Conservation (phyloP, 768 basidiomycete species). For the Peribolospora baueri region DNA sequence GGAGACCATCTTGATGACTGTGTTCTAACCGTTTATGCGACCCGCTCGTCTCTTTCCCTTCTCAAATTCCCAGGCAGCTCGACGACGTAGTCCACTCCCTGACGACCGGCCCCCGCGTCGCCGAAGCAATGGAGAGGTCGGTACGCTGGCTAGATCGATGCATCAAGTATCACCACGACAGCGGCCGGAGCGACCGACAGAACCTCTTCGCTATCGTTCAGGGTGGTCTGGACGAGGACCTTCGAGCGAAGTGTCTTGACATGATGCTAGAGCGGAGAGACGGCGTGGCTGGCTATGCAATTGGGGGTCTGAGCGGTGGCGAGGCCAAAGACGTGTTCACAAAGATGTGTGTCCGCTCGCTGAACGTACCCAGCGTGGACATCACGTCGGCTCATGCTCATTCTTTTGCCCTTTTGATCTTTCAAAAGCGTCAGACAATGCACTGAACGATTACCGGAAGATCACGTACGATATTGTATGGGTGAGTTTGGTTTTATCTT, state of each 20-base stretch:
- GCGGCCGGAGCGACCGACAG: slow-evolving; percentile 39
- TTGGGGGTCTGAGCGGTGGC: slow-evolving; percentile 72
- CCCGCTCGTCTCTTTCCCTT: background rate
- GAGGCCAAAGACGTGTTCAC: slow-evolving; percentile 80
- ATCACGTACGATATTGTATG: slow-evolving; percentile 75
- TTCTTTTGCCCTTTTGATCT: background rate
- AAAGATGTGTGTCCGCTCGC: slow-evolving; percentile 37
- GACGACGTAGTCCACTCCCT: slow-evolving; percentile 42
- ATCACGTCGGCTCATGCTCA: background rate
- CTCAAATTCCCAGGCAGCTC: slow-evolving; percentile 5
- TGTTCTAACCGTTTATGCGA: background rate
- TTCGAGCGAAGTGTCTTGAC: slow-evolving; percentile 45
- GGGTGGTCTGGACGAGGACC: slow-evolving; percentile 47
- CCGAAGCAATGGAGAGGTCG: slow-evolving; percentile 68
- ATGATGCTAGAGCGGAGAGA: slow-evolving; percentile 57
- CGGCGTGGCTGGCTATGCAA: slow-evolving; percentile 66
- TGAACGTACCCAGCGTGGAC: background rate
- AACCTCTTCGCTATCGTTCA: slow-evolving; percentile 84
- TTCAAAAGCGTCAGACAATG: slow-evolving; percentile 47
- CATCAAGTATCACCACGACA: slow-evolving; percentile 44
- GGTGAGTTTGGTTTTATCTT: slow-evolving; percentile 14
- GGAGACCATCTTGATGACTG: slow-evolving; percentile 55
- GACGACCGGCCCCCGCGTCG: slow-evolving; percentile 53
- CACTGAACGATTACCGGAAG: slow-evolving; percentile 47
- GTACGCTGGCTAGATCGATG: slow-evolving; percentile 78